Evolutionary conservation across 2,329 filamentous ascomycete genomes (phyloP), one percentile per base, ranked within the genome.

Genomic region (Thelonectria blattea): DNA sequence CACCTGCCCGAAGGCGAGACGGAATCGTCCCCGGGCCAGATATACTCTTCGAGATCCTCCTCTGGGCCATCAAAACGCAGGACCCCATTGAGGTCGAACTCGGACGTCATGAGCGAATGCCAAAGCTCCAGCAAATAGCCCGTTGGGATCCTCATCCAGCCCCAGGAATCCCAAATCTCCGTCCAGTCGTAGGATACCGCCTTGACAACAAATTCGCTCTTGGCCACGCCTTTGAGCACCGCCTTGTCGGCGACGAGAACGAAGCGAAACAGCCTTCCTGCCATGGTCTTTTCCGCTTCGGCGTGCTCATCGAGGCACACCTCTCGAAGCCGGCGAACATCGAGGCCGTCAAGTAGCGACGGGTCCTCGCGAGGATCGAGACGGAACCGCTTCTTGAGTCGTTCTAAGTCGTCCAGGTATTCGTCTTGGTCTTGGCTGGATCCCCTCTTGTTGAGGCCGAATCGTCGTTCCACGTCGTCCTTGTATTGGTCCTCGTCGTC

Each of bases 121-220:
- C 60, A 66, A 6, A 66, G 6, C 5, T 66, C 55, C 0, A 66
- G 6, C 7, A 66, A 10, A 58, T 53, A 60, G 0, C 63, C 46
- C 3, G 46, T 61, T 2, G 54, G 57, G 42, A 63, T 58, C 0
- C 56, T 43, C 27, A 46, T 8, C 63, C 52, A 64, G 4, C 52
- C 61, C 5, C 10, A 43, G 2, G 43, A 5, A 2, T n/a, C 20
- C 1, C 8, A 17, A 1, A 9, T 5, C 3, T 55, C 45, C 3
- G 32, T 1, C 34, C 53, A 3, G 3, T 37, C 17, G 10, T 24
- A 14, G 5, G 3, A 0, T 3, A 66, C 6, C 1, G 52, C 27
- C n/a, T 65, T 66, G 0, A 64, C 22, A 6, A 64, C 0, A 4
- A 20, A 64, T 15, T 47, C 22, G 0, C 52, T 56, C 0, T 37